phyloP scores from a whole-genome alignment of 2,329 filamentous ascomycete species.

The Colletotrichum kahawae region DNA sequence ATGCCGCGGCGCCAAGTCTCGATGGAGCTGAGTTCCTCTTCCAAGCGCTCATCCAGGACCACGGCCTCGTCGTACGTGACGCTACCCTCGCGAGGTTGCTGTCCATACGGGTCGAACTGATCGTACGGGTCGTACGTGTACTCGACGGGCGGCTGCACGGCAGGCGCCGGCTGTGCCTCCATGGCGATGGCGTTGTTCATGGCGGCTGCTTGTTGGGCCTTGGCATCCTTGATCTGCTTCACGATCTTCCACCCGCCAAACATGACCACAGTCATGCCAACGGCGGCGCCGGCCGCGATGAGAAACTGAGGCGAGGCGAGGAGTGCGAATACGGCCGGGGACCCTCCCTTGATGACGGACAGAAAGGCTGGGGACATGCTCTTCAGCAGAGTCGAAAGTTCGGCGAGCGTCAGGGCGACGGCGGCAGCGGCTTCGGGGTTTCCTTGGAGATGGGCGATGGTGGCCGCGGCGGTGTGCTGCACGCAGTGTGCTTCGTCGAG shows the following conservation, averaged over 20 bases:
- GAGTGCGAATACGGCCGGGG: conserved; percentile 85
- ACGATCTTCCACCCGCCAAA: conserved; percentile 98
- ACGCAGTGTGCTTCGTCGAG: conserved; percentile 89
- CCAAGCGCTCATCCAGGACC: conserved; percentile 41
- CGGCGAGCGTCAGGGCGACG: conserved; percentile 89
- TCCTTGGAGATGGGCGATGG: conserved; percentile 75
- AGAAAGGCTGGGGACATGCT: conserved; percentile 88
- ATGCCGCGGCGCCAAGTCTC: conserved; percentile 66
- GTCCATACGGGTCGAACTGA: conserved; percentile 1
- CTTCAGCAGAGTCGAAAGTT: conserved; percentile 80
- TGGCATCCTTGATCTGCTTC: conserved; percentile 72
- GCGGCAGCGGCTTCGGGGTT: conserved; percentile 87
- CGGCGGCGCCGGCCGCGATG: conserved; percentile 86
- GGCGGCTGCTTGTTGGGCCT: conserved; percentile 29
- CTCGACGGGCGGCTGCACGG: conserved; percentile 4
- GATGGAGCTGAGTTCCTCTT: conserved; percentile 63
- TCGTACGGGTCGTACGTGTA: conserved; percentile 7
- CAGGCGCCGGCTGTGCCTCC: conserved; percentile 17
- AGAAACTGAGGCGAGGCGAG: conserved; percentile 92
- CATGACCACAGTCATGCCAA: conserved; percentile 94
- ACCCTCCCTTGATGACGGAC: conserved; percentile 75
- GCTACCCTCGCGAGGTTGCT: conserved; percentile 25
- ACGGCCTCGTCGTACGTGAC: conserved; percentile 58
- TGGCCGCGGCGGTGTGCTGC: conserved; percentile 81
- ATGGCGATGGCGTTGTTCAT: conserved; percentile 33